Percentiles rank a stretch among this genome's conserved stretches.
Evolutionary conservation across 352 stramenopile genomes (phyloP).

Genomic region (Phytopythium boreale): DNA sequence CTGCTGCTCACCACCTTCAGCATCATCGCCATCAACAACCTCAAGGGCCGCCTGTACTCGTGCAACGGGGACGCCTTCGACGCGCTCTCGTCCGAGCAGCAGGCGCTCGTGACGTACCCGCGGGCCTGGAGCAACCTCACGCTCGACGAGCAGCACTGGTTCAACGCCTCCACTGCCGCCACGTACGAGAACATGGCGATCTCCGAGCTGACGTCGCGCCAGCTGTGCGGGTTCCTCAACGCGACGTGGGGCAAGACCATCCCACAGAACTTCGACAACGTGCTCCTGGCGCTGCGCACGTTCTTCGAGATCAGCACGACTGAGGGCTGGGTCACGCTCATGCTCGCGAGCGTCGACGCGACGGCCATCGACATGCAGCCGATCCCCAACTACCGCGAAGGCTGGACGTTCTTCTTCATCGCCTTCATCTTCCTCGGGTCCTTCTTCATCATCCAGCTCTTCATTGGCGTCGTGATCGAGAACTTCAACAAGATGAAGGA

Average conservation of each 20-base stretch:
- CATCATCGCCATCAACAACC: slow-evolving; percentile 90
- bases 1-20: slow-evolving; percentile 89
- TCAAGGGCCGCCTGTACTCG: slow-evolving; percentile 84
- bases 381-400: slow-evolving; percentile 56
- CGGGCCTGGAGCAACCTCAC: slow-evolving; percentile 47
- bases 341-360: slow-evolving; percentile 84
- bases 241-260: slow-evolving; percentile 45
- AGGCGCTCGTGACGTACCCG: slow-evolving; percentile 39
- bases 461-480: slow-evolving; percentile 91
- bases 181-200: slow-evolving; percentile 10
- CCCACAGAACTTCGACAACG: slow-evolving; percentile 79
- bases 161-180: slow-evolving; percentile 14
- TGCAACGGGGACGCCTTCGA: slow-evolving; percentile 56
- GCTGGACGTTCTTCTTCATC: slow-evolving; percentile 86
- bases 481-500: slow-evolving; percentile 87
- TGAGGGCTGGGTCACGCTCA: slow-evolving; percentile 86
- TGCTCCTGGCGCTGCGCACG: slow-evolving; percentile 44
- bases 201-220: slow-evolving; percentile 28
- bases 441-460: slow-evolving; percentile 92
- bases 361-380: slow-evolving; percentile 89
- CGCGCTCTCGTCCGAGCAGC: slow-evolving; percentile 23
- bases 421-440: slow-evolving; percentile 84
- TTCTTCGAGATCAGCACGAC: slow-evolving; percentile 92
- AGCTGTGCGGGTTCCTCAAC: slow-evolving; percentile 39
- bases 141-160: slow-evolving; percentile 35